These are phyloP conservation scores for Didymella segeticola DNA, from an alignment of 2,329 filamentous ascomycete genomes.

Conservation along the genomic window DNA sequence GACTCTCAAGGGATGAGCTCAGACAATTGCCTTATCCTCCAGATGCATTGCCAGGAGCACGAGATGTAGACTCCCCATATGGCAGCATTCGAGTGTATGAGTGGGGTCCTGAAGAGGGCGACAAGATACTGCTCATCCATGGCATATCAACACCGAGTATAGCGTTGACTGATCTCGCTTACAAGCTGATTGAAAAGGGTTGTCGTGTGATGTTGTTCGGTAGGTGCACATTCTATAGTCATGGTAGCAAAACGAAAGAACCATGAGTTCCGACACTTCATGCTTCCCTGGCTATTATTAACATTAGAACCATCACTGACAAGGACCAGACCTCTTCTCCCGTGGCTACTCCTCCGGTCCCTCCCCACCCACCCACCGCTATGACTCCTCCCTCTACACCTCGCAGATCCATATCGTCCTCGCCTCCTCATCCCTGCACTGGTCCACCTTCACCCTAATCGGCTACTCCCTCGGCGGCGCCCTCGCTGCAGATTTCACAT, in stretches of 20 bases:
- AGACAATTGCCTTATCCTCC: conserved; percentile 65
- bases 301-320: conserved; percentile 13
- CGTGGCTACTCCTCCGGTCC: conserved; percentile 79
- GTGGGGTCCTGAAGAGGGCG: conserved; percentile 75
- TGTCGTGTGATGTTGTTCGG: conserved; percentile 81
- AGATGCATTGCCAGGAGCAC: conserved; percentile 71
- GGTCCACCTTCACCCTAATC: conserved; percentile 68
- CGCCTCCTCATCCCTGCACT: conserved; percentile 68
- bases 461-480: conserved; percentile 85
- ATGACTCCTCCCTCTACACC: conserved; percentile 76
- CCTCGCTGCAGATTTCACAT: conserved; percentile 72
- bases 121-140: conserved; percentile 77
- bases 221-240: conserved; percentile 45
- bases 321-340: conserved; percentile 69
- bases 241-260: too few species aligned
- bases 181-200: conserved; percentile 68
- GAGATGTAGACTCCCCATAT: conserved; percentile 73
- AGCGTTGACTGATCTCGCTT: conserved; percentile 70
- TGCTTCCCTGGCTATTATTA: too few species aligned
- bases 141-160: conserved; percentile 82
- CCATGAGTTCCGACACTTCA: too few species aligned
- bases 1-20: conserved; percentile 28
- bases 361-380: conserved; percentile 63
- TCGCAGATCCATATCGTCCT: conserved; percentile 75
- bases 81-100: conserved; percentile 78